phyloP scores from a whole-genome alignment of 192 early-diverging fungal genomes.

The Spizellomyces punctatus region DNA sequence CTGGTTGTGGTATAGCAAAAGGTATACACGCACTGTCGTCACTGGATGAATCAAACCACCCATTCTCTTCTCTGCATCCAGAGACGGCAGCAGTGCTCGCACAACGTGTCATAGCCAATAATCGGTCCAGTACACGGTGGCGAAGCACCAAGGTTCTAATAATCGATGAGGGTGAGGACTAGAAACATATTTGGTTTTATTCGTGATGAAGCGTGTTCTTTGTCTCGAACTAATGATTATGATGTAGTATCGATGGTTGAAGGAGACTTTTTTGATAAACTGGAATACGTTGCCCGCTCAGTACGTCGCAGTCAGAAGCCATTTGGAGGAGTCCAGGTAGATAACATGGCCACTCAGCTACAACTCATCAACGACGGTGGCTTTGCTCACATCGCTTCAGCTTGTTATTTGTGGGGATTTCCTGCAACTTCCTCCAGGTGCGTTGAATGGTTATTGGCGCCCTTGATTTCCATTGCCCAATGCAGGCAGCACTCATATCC shows the following conservation, averaged over 20 bases:
- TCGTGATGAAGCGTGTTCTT: background rate
- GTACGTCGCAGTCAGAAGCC: slow-evolving; percentile 31
- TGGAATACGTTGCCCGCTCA: slow-evolving; percentile 40
- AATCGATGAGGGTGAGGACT: slow-evolving; percentile 48
- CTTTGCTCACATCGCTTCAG: slow-evolving; percentile 19
- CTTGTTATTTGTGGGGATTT: slow-evolving; percentile 56
- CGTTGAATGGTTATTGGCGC: background rate
- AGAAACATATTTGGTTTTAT: background rate
- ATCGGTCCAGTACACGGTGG: slow-evolving; percentile 32
- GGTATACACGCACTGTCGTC: slow-evolving; percentile 8
- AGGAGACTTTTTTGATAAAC: slow-evolving; percentile 47
- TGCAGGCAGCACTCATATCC: slow-evolving; percentile 6
- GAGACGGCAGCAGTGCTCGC: background rate
- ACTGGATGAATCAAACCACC: background rate
- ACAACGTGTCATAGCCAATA: background rate
- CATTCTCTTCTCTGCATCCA: background rate
- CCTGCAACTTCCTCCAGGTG: slow-evolving; percentile 55
- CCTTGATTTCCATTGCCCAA: background rate
- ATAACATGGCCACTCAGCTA: background rate
- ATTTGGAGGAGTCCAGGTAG: slow-evolving; percentile 56
- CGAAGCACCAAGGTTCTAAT: slow-evolving; percentile 41
- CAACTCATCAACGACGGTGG: background rate
- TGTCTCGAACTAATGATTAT: background rate
- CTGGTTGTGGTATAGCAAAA: slow-evolving; percentile 45
- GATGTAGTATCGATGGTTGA: slow-evolving; percentile 54